Conservation (phyloP, 2,329 filamentous ascomycete genomes). For the Ophiosphaerella herpotricha region DNA sequence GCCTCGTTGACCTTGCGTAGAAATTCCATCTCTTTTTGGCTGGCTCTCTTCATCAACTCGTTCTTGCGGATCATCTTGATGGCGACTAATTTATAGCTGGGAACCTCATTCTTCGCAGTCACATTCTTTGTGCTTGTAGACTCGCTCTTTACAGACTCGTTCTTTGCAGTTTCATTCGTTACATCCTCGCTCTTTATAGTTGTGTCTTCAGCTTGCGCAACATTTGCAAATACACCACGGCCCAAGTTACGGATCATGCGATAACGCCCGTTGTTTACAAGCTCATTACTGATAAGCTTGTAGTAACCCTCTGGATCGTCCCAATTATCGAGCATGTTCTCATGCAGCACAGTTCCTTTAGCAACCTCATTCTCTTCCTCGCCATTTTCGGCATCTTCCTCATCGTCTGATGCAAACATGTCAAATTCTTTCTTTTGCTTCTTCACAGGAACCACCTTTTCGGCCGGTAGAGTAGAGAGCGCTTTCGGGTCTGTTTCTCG, state of each 20-base stretch:
- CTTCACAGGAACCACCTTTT: constrained; percentile 40
- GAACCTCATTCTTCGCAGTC: constrained; percentile 44
- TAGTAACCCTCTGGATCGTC: constrained; percentile 97
- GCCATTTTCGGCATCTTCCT: constrained; percentile 68
- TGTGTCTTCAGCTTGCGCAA: constrained; percentile 72
- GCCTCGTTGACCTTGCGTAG: constrained; percentile 82
- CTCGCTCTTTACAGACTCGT: too few species aligned
- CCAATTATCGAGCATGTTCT: constrained; percentile 86
- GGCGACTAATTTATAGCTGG: constrained; percentile 69
- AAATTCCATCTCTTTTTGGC: constrained; percentile 92
- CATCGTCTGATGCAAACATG: constrained; percentile 73
- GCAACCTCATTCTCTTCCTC: constrained; percentile 51
- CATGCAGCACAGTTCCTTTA: constrained; percentile 55
- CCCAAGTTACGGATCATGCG: constrained; percentile 86
- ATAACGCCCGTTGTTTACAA: constrained; percentile 84
- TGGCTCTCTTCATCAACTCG: constrained; percentile 88
- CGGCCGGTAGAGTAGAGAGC: constrained; percentile 56
- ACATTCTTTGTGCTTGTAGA: too few species aligned
- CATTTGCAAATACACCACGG: constrained; percentile 94
- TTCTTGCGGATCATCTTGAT: constrained; percentile 99
- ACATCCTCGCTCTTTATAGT: constrained; percentile 44
- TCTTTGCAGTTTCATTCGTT: too few species aligned
- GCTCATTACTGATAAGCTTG: constrained; percentile 88
- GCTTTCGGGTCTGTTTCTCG: constrained; percentile 61
- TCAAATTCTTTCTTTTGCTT: constrained; percentile 60